Percentiles rank a stretch among this genome's conserved stretches.
Conservation (phyloP, 169 alveolate genomes). For the Plasmodium knowlesi region DNA sequence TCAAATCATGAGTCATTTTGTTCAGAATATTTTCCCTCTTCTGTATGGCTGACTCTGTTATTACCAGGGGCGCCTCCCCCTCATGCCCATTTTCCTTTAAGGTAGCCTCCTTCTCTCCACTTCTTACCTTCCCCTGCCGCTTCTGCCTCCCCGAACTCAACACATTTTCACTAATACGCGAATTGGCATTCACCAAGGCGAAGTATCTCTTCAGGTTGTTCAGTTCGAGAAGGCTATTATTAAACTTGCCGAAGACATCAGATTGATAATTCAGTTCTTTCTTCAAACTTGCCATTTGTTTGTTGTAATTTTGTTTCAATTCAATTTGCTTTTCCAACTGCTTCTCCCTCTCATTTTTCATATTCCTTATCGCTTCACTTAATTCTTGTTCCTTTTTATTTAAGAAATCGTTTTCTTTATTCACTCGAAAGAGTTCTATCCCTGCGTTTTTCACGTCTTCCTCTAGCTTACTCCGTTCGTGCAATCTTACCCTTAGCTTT, state of each 20-base stretch:
- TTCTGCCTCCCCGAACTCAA: not conserved
- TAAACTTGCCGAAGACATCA: conserved; percentile 38
- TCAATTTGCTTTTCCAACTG: conserved; percentile 12
- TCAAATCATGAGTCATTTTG: conserved; percentile 53
- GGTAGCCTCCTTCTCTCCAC: not conserved
- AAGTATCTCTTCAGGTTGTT: conserved; percentile 35
- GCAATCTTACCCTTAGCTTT: conserved; percentile 11
- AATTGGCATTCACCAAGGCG: not conserved
- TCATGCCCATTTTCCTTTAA: too few species aligned
- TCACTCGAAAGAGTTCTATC: conserved; percentile 27
- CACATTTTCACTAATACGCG: conserved; percentile 34
- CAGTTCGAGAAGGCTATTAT: conserved; percentile 49
- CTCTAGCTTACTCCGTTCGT: conserved; percentile 36
- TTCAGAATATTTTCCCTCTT: conserved; percentile 31
- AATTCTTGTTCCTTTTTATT: conserved; percentile 43
- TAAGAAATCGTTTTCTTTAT: conserved; percentile 48
- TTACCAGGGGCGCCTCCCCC: not conserved
- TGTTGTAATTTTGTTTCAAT: conserved; percentile 1
- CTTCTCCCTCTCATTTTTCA: not conserved
- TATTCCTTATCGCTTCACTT: not conserved
- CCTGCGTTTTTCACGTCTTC: conserved; percentile 48
- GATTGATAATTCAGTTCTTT: conserved; percentile 32
- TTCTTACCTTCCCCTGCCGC: not conserved
- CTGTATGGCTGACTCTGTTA: not conserved
- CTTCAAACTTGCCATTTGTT: conserved; percentile 12